These are phyloP conservation scores for Fusarium verticillioides DNA, from an alignment of 2,329 filamentous ascomycete species.

Conservation along the genomic window DNA sequence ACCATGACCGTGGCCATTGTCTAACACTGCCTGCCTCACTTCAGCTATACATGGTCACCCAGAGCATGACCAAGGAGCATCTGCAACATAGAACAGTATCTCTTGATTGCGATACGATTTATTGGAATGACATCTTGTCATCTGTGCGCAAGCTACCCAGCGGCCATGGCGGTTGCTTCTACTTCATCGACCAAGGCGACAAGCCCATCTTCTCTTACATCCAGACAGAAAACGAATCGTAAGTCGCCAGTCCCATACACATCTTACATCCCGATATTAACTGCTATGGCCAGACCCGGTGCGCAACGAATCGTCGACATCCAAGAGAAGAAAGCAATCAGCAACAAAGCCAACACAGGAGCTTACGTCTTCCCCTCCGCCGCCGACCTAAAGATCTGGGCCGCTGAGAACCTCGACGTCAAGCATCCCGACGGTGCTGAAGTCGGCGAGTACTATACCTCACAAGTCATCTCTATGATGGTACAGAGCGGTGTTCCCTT, in stretches of 20 bases:
- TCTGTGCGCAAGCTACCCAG: not conserved
- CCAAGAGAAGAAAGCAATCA: not conserved
- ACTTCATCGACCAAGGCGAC: not conserved
- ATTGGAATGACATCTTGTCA: not conserved
- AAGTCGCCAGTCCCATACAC: rapidly evolving
- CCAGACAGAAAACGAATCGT: not conserved
- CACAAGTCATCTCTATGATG: not conserved
- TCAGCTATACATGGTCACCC: not conserved
- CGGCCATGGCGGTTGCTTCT: not conserved
- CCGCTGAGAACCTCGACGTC: not conserved
- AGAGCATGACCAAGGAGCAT: not conserved
- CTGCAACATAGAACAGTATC: not conserved
- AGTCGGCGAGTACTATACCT: not conserved
- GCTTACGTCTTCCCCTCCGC: not conserved
- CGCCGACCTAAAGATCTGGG: not conserved
- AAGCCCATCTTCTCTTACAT: not conserved
- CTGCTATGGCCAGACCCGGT: rapidly evolving
- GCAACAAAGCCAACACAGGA: not conserved
- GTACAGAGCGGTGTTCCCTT: not conserved
- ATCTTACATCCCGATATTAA: rapidly evolving
- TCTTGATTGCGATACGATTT: not conserved
- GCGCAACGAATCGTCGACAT: not conserved
- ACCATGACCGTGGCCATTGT: not conserved
- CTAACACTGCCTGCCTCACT: not conserved
- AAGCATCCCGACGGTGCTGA: not conserved